These are phyloP conservation scores for Neurospora sp. DNA, from an alignment of 495 filamentous ascomycete genomes.

Conservation along the genomic window DNA sequence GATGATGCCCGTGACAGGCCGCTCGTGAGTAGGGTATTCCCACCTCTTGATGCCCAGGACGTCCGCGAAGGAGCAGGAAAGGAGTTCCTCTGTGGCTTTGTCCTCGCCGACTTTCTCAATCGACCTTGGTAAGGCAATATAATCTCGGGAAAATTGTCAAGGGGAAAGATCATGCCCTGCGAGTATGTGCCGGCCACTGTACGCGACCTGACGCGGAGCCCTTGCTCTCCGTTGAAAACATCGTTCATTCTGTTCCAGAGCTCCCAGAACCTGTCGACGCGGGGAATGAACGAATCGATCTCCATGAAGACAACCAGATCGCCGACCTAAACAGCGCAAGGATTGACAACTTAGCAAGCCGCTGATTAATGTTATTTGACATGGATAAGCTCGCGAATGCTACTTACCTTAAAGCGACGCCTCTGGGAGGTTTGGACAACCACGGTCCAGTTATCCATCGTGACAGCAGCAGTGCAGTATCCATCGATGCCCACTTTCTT, in stretches of 20 bases:
- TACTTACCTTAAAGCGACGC: neutral
- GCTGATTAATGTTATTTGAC: neutral
- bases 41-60: constrained; percentile 12
- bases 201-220: constrained; percentile 4
- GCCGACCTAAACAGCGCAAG: neutral
- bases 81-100: neutral
- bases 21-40: constrained; percentile 10
- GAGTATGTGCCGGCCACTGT: constrained; percentile 1
- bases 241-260: neutral
- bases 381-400: neutral
- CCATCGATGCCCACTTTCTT: neutral
- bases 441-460: neutral
- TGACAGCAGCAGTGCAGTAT: neutral
- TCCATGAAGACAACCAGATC: constrained; percentile 17
- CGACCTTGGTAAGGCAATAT: neutral
- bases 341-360: neutral
- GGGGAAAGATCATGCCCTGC: constrained; percentile 11
- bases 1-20: neutral
- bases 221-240: constrained; percentile 2
- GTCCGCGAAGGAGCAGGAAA: neutral
- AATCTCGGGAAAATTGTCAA: constrained; percentile 7
- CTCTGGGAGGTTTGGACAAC: neutral
- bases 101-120: neutral
- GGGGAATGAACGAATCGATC: constrained; percentile 16
- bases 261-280: constrained; percentile 3